A percentile compares a stretch with the other conserved stretches of the same genome.
Evolutionary conservation across 2,329 filamentous ascomycete species (phyloP).

Genomic region (Ascochyta fabae): DNA sequence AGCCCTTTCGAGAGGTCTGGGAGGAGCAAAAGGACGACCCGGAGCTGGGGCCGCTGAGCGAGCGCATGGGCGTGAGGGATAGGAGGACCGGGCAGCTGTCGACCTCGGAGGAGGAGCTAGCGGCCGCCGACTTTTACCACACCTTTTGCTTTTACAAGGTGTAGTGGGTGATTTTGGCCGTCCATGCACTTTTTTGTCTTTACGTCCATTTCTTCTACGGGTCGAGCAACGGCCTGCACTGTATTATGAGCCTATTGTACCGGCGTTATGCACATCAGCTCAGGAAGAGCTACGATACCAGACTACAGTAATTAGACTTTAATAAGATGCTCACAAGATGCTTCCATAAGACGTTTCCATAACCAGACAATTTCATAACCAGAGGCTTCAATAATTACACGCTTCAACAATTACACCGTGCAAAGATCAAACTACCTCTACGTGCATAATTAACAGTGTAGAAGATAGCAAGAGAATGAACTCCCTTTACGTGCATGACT

Average conservation of each 20-base stretch:
- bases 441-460: background rate
- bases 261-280: no score
- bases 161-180: constrained; percentile 44
- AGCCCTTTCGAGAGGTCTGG: constrained; percentile 90
- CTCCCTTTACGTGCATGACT: background rate
- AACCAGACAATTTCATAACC: no score
- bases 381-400: no score
- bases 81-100: constrained; percentile 69
- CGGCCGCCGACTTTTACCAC: constrained; percentile 83
- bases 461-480: background rate
- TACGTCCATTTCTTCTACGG: no score
- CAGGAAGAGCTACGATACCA: no score
- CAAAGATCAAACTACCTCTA: background rate
- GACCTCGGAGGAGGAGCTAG: constrained; percentile 86
- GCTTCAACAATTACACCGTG: no score
- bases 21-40: constrained; percentile 86
- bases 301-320: no score
- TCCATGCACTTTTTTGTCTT: no score
- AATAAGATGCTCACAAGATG: no score
- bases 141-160: constrained; percentile 98
- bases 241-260: no score
- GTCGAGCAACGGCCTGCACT: no score
- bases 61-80: constrained; percentile 92
- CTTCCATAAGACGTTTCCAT: no score
- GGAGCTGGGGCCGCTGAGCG: constrained; percentile 81